Conservation (phyloP, 73 alveolate genomes). For the Tetrahymena malaccensis region DNA sequence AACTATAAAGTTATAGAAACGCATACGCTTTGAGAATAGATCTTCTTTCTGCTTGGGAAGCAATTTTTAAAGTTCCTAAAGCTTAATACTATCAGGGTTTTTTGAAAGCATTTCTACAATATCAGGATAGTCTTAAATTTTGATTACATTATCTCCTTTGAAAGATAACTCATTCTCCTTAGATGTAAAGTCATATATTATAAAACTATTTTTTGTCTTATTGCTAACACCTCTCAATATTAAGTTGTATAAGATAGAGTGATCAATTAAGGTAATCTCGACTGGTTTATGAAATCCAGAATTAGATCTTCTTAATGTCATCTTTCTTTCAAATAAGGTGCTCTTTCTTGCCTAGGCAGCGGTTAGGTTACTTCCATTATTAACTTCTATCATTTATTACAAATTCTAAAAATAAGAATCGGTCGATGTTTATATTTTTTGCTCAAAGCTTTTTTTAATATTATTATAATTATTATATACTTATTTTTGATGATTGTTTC, state of each 20-base stretch:
- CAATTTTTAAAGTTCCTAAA: not conserved
- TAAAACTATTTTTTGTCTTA: not conserved
- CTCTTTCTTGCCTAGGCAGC: not conserved
- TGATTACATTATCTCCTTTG: not conserved
- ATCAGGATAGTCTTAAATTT: not conserved
- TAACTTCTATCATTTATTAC: not conserved
- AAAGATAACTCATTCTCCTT: not conserved
- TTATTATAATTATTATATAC: no score
- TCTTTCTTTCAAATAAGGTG: not conserved
- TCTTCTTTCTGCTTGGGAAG: not conserved
- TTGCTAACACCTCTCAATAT: not conserved
- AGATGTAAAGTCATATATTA: not conserved
- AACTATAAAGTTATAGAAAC: not conserved
- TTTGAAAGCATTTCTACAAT: not conserved
- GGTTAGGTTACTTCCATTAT: not conserved
- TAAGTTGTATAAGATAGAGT: not conserved
- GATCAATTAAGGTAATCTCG: not conserved
- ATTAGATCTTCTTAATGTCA: not conserved
- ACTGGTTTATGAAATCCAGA: not conserved
- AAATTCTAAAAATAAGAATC: not conserved
- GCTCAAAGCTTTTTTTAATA: not conserved
- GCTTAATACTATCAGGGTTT: not conserved
- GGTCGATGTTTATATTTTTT: not conserved
- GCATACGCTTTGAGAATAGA: not conserved
- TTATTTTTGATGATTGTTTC: not conserved